Base-by-base conservation (phyloP, 805 yeast genomes). In the Cyberlindnera galapagoensis region DNA sequence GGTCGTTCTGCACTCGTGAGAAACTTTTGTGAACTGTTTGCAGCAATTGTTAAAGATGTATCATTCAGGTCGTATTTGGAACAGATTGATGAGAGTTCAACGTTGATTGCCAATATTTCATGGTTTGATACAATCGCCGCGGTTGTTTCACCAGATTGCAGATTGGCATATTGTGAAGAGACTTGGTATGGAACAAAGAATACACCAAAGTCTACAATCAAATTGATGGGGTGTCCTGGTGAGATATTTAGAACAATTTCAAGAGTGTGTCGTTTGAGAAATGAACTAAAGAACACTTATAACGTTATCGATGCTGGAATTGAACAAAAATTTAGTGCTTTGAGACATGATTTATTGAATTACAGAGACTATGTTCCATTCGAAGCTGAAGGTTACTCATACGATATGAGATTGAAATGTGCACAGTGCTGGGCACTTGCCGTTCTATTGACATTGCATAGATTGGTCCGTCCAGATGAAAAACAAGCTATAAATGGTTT, bases 41-140 rank as follows among this genome's bases (percentile, higher is more conserved):
- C 71, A 1, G 62, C 69, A 2, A 66, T 74, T 24, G 71, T 74
- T 14, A 57, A 60, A 30, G 73, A 71, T 37, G 47, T 52, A 14
- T 60, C 65, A n/a, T 69, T 68, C 52, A 50, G 57, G 21, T 42
- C 57, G 4, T 63, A 67, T 15, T 46, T 68, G 42, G 62, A 62
- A 14, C 62, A 59, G 26, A 71, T 69, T 14, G 71, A 69, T 43
- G 74, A 71, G 38, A 60, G 68, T 6, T 69, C 70, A 6, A 53
- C 72, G 1, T 55, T 69, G 18, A 65, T 71, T 6, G 64, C 66
- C 21, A 73, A 70, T n/a, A 46, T 74, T 11, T 65, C 76, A 1
- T 74, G 80, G 80, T 73, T 68, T 47, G 80, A 74, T 41, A 73
- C 79, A 1, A 68, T 73, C 5, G 56, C 71, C 18, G 74, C 79